Percentiles rank a stretch among this genome's conserved stretches.
Evolutionary conservation across 2,329 filamentous ascomycete genomes (phyloP).

Genomic region (Xylaria sp.): DNA sequence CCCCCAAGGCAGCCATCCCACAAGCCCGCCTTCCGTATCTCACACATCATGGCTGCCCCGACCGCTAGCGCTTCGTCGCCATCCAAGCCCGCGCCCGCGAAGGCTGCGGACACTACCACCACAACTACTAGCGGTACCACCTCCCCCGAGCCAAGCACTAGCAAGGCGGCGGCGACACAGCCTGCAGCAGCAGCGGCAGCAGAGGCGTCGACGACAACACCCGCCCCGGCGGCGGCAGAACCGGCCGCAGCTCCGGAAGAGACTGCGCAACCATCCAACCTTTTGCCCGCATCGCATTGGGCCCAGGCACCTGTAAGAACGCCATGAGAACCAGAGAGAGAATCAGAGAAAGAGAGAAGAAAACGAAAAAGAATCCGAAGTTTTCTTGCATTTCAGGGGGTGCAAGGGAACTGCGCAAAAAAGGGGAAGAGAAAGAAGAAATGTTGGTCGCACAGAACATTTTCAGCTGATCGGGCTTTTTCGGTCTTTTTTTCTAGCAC

Average conservation of each 20-base stretch:
- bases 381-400: no score
- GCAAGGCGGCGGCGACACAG: not conserved
- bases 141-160: slow-evolving; percentile 3
- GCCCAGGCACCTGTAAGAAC: slow-evolving; percentile 22
- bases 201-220: not conserved
- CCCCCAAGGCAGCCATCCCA: no score
- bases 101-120: slow-evolving; percentile 3
- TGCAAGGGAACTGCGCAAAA: not conserved
- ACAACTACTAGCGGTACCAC: slow-evolving; percentile 4
- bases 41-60: slow-evolving; percentile 8
- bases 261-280: not conserved
- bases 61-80: slow-evolving; percentile 9
- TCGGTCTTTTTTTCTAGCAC: not conserved
- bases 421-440: not conserved
- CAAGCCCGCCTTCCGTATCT: not conserved
- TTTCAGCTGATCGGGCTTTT: slow-evolving; percentile 3
- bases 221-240: not conserved
- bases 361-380: not conserved
- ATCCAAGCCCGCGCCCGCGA: slow-evolving; percentile 11
- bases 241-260: not conserved
- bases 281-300: slow-evolving; percentile 29
- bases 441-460: not conserved
- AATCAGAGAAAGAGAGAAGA: not conserved
- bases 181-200: not conserved
- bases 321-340: not conserved